Conservation (phyloP, 768 basidiomycete genomes). For the Auricularia auricula-judae region DNA sequence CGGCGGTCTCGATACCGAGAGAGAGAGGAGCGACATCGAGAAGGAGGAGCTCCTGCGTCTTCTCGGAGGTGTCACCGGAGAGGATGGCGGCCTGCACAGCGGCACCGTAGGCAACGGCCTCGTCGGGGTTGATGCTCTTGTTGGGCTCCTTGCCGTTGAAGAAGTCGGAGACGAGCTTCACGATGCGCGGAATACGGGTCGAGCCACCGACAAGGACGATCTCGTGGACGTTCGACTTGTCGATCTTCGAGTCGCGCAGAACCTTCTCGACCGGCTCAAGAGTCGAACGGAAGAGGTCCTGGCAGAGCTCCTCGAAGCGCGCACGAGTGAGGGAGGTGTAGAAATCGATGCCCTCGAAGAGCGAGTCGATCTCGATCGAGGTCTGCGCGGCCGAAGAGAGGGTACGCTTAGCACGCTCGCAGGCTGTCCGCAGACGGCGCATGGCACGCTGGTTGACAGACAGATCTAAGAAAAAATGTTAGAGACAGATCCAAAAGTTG, state of each 20-base stretch:
- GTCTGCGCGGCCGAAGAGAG: constrained; percentile 98
- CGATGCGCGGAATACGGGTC: constrained; percentile 99
- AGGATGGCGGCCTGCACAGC: constrained; percentile 99
- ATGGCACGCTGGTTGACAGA: constrained; percentile 95
- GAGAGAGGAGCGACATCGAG: constrained; percentile 75
- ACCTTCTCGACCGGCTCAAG: constrained; percentile 98
- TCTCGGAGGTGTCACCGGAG: constrained; percentile 96
- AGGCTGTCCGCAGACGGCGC: constrained; percentile 89
- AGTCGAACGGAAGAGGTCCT: constrained; percentile 88
- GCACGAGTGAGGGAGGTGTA: constrained; percentile 98
- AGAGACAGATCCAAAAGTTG: background rate
- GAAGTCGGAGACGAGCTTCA: constrained; percentile 95
- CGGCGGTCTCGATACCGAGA: constrained; percentile 86
- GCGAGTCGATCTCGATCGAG: constrained; percentile 97
- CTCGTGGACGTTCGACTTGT: constrained; percentile 82
- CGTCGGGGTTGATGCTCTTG: constrained; percentile 99
- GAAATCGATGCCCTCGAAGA: constrained; percentile 89
- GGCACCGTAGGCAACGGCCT: constrained; percentile 99
- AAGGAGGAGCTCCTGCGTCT: constrained; percentile 95
- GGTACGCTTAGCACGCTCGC: constrained; percentile 99
- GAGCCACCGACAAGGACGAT: constrained; percentile 99
- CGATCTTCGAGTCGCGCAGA: constrained; percentile 97
- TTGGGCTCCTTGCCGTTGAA: constrained; percentile 96
- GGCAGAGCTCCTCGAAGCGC: constrained; percentile 99
- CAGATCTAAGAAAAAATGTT: constrained; percentile 54